These are phyloP conservation scores for Podaxis carcinomalis DNA, from an alignment of 768 basidiomycete genomes.

Conservation along the genomic window DNA sequence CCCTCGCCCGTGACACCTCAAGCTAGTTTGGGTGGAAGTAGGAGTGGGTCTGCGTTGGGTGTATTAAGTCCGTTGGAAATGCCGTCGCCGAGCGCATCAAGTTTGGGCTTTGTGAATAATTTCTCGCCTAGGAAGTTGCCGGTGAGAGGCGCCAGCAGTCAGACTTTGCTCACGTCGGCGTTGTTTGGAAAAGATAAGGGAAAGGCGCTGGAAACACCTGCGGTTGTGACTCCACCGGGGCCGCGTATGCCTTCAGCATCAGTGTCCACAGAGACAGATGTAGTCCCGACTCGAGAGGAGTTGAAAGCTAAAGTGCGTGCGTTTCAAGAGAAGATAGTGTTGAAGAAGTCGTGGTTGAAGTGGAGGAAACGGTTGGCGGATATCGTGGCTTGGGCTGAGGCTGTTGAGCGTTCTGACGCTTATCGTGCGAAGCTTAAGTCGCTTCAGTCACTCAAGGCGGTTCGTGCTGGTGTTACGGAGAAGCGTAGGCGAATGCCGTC, in stretches of 20 bases:
- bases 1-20: constrained; percentile 12
- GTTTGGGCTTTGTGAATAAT: constrained; percentile 19
- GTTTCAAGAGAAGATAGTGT: constrained; percentile 36
- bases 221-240: constrained; percentile 27
- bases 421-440: constrained; percentile 50
- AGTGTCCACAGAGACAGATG: not conserved
- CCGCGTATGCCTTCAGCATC: constrained; percentile 2
- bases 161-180: not conserved
- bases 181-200: constrained; percentile 22
- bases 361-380: constrained; percentile 47
- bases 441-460: constrained; percentile 6
- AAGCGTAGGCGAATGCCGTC: constrained; percentile 1
- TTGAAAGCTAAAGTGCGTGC: constrained; percentile 36
- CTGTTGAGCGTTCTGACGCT: constrained; percentile 52
- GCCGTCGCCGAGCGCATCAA: constrained; percentile 26
- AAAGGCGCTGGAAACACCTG: constrained; percentile 24
- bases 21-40: not conserved
- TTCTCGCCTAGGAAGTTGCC: constrained; percentile 23
- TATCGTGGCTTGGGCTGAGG: constrained; percentile 55
- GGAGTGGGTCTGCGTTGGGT: constrained; percentile 17
- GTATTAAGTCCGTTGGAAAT: constrained; percentile 41
- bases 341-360: constrained; percentile 36
- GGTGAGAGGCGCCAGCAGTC: constrained; percentile 13
- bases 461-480: constrained; percentile 2
- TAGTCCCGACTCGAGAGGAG: constrained; percentile 21